A percentile compares a stretch with the other conserved stretches of the same genome.
phyloP scores from a whole-genome alignment of 371 early-diverging fungal genomes.

The Coemansia sp. region DNA sequence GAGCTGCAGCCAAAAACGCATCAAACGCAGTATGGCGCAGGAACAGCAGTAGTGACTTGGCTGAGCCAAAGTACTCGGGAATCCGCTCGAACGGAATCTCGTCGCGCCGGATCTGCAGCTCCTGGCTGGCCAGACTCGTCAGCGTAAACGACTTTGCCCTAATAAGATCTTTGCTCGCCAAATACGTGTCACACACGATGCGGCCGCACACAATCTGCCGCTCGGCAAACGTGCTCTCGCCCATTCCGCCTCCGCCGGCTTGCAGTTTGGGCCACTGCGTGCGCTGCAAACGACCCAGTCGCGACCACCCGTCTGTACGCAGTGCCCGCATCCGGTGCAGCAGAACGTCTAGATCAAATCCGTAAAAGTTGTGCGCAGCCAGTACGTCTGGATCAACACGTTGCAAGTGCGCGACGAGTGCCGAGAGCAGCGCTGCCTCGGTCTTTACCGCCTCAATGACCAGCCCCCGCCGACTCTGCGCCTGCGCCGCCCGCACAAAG shows the following conservation, averaged over 20 bases:
- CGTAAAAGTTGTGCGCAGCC: conserved; percentile 96
- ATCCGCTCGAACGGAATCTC: conserved; percentile 84
- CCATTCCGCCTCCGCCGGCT: conserved; percentile 79
- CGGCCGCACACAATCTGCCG: conserved; percentile 82
- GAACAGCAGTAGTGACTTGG: conserved; percentile 65
- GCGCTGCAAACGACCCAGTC: conserved; percentile 81
- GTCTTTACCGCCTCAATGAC: conserved; percentile 37
- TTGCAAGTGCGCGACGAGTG: conserved; percentile 66
- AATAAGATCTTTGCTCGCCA: conserved; percentile 85
- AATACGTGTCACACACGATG: conserved; percentile 92
- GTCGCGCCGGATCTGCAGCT: conserved; percentile 79
- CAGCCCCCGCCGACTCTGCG: conserved; percentile 28
- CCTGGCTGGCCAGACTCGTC: conserved; percentile 72
- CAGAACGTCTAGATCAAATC: conserved; percentile 89
- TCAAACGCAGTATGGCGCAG: conserved; percentile 84
- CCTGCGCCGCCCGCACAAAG: conserved; percentile 45
- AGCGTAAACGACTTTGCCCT: conserved; percentile 85
- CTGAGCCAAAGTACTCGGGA: conserved; percentile 64
- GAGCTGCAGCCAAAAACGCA: conserved; percentile 71
- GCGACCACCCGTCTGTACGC: conserved; percentile 75
- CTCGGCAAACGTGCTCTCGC: conserved; percentile 66
- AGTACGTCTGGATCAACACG: conserved; percentile 89
- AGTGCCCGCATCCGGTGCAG: conserved; percentile 88
- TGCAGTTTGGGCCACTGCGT: conserved; percentile 56
- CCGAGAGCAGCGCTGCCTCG: conserved; percentile 55